Base-by-base conservation (phyloP, 257 asterid genomes). In the Paraleonurus japonicus region DNA sequence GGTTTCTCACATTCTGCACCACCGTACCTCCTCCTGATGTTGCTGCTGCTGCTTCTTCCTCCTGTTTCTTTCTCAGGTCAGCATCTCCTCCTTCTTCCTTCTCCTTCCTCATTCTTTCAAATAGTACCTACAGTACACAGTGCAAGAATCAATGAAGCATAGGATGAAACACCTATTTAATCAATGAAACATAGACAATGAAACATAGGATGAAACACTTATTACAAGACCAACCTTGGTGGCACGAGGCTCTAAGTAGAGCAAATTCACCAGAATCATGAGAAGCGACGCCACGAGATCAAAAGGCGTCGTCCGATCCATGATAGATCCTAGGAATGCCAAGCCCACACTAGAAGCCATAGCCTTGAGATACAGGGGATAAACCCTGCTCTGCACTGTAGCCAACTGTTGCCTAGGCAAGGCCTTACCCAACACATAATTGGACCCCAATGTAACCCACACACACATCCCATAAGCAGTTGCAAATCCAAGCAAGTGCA, bases 361-460 rank as follows among this genome's bases (percentile, higher is more conserved):
- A 13, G 84, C 85, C 81, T 62, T 84, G 75, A 87, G 87, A 50
- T 87, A 89, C 35, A 76, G 70, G 0, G 83, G 88, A 65, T 84
- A 87, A 8, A 87, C 70, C 81, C 76, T 85, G 76, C 90, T 87
- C 78, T 89, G 96, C 53, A 83, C 78, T 47, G 76, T 19, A 0
- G 79, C 92, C 65, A 82, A 78, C 75, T 82, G 95, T 3, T 80
- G 85, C 79, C 85, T 81, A 0, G 94, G 83, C 86, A 89, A 45
- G 7, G 79, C 79, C 35, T 53, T 53, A 2, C 87, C 88, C 43
- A 85, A 41, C 8, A 84, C 80, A 64, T 80, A 79, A 54, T 81
- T 84, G 4, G 90, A 84, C 5, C 74, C 75, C 48, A 89, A 87
- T 0, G 96, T 84, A 0, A 89, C 82, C 95, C 96, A 89, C 67